Conservation (phyloP, 1,284 basidiomycete species). For the Inonotus obliquus region DNA sequence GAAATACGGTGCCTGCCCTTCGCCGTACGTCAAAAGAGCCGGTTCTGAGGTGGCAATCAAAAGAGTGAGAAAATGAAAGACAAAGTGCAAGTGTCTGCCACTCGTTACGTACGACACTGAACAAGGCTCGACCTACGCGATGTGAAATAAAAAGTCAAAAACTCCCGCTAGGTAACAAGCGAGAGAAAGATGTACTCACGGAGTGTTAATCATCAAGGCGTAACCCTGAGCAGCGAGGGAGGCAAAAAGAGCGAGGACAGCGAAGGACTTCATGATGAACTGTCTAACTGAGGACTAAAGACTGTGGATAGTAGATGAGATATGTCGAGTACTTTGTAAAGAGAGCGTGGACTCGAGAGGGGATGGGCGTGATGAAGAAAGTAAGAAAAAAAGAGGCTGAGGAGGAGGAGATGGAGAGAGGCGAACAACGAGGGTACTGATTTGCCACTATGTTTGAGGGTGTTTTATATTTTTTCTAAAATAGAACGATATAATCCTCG, state of each 20-base stretch:
- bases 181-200: conserved; percentile 42
- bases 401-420: neutral
- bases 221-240: conserved; percentile 40
- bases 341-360: neutral
- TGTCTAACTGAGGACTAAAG: neutral
- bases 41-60: conserved; percentile 45
- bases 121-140: conserved; percentile 38
- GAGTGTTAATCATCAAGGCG: conserved; percentile 58
- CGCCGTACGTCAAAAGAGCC: conserved; percentile 47
- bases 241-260: conserved; percentile 39
- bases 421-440: neutral
- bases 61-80: neutral
- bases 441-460: neutral
- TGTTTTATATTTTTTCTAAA: neutral
- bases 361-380: neutral
- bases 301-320: neutral
- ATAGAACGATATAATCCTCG: neutral
- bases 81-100: neutral
- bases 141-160: conserved; percentile 3
- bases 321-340: neutral
- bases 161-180: neutral
- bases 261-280: conserved; percentile 50
- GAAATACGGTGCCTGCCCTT: conserved; percentile 58
- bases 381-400: neutral
- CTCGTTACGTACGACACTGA: conserved; percentile 45